These are phyloP conservation scores for Colletotrichum sp. DNA, from an alignment of 2,329 filamentous ascomycete genomes.

Conservation along the genomic window DNA sequence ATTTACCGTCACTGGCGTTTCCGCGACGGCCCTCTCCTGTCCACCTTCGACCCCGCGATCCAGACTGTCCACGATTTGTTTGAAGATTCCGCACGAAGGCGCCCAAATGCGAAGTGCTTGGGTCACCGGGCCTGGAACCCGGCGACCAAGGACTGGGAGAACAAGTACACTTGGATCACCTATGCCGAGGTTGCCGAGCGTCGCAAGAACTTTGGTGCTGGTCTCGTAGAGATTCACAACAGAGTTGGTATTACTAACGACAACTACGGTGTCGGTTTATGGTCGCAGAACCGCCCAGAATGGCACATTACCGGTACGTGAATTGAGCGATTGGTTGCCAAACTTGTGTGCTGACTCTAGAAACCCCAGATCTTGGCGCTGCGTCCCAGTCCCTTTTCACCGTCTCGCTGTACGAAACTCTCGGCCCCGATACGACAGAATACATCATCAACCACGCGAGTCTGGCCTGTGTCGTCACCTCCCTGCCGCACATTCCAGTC, in stretches of 20 bases:
- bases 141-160: slow-evolving; percentile 71
- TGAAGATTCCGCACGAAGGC: slow-evolving; percentile 67
- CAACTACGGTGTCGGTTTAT: slow-evolving; percentile 80
- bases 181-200: slow-evolving; percentile 81
- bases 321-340: background rate
- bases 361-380: slow-evolving; percentile 74
- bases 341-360: background rate
- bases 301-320: slow-evolving; percentile 79
- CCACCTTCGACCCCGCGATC: slow-evolving; percentile 72
- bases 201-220: slow-evolving; percentile 84
- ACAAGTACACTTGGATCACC: slow-evolving; percentile 81
- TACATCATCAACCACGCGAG: slow-evolving; percentile 94
- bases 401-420: slow-evolving; percentile 94
- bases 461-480: slow-evolving; percentile 76
- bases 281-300: slow-evolving; percentile 85
- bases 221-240: slow-evolving; percentile 82
- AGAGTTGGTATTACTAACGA: slow-evolving; percentile 65
- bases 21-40: slow-evolving; percentile 72
- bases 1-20: slow-evolving; percentile 87
- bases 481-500: slow-evolving; percentile 79
- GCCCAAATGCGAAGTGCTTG: slow-evolving; percentile 74
- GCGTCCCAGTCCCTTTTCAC: slow-evolving; percentile 87
- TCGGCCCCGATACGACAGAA: slow-evolving; percentile 89
- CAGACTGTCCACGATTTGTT: slow-evolving; percentile 83
- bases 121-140: slow-evolving; percentile 83